Percentiles rank a stretch among this genome's conserved stretches.
phyloP scores from a whole-genome alignment of 495 filamentous ascomycete genomes.

The Aspergillus avenaceus region DNA sequence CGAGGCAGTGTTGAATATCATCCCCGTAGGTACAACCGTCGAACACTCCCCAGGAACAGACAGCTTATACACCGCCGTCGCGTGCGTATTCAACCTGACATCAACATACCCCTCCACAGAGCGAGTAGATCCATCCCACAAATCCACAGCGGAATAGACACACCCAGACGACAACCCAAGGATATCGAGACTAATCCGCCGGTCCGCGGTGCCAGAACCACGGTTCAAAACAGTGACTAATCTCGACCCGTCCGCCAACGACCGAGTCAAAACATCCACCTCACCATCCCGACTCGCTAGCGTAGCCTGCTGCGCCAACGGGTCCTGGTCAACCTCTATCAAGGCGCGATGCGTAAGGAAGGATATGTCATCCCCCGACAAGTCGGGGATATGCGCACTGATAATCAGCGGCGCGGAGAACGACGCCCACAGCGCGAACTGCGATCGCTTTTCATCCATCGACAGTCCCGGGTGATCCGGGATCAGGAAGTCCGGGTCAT shows the following conservation, averaged over 20 bases:
- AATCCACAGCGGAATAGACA: conserved; percentile 17
- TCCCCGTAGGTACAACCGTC: conserved; percentile 24
- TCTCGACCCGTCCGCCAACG: conserved; percentile 26
- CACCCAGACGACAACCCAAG: conserved; percentile 21
- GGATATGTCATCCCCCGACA: conserved; percentile 26
- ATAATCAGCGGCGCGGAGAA: conserved; percentile 38
- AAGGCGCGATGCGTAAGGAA: conserved; percentile 33
- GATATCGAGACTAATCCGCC: conserved; percentile 12
- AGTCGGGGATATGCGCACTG: conserved; percentile 34
- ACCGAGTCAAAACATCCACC: conserved; percentile 30
- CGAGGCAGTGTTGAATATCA: conserved; percentile 31
- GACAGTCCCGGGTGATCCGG: conserved; percentile 33
- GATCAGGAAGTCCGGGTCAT: conserved; percentile 44
- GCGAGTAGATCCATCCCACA: conserved; percentile 13
- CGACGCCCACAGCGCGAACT: conserved; percentile 40
- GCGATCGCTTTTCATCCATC: conserved; percentile 33
- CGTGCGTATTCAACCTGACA: conserved; percentile 23
- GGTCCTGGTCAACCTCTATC: conserved; percentile 38
- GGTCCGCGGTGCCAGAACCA: conserved; percentile 15
- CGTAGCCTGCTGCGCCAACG: conserved; percentile 36
- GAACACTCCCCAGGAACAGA: conserved; percentile 11
- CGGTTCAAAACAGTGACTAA: conserved; percentile 31
- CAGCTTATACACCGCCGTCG: conserved; percentile 25
- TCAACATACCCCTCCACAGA: conserved; percentile 11
- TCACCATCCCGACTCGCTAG: conserved; percentile 30